Evolutionary conservation across 768 basidiomycete species (phyloP).

Genomic region (Leucocoprinus sp.): DNA sequence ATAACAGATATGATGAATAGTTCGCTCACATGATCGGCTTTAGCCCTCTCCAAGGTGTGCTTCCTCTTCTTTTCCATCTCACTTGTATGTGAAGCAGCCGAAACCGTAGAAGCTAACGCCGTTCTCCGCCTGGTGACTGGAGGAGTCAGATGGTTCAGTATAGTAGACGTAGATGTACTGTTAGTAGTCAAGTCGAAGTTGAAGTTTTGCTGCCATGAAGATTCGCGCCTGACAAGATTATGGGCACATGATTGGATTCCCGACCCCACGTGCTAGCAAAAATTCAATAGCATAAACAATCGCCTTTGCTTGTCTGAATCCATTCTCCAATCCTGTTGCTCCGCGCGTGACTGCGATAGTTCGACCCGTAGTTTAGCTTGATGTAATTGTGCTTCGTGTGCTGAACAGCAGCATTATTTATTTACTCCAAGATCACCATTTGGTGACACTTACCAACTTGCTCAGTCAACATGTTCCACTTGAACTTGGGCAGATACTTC

Average conservation of each 20-base stretch:
- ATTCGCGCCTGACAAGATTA: conserved; percentile 4
- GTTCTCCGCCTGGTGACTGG: not conserved
- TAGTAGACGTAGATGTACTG: not conserved
- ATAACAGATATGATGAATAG: not conserved
- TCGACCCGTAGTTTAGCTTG: conserved; percentile 86
- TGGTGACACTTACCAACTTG: conserved; percentile 74
- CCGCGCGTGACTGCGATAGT: conserved; percentile 75
- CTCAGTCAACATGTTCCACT: conserved; percentile 98
- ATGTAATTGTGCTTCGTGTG: conserved; percentile 88
- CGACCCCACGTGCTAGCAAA: conserved; percentile 4
- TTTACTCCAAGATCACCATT: not conserved
- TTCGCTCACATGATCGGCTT: conserved; percentile 45
- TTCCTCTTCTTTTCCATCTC: conserved; percentile 39
- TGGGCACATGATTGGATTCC: conserved; percentile 1
- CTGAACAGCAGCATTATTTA: conserved; percentile 32
- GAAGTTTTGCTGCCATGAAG: conserved; percentile 9
- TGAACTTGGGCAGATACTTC: conserved; percentile 97
- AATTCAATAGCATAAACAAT: too few relatives aligned
- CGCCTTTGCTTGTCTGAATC: too few relatives aligned
- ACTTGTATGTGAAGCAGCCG: conserved; percentile 21
- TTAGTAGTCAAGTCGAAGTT: conserved; percentile 1
- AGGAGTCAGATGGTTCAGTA: not conserved
- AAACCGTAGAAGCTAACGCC: conserved; percentile 29
- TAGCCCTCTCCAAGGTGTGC: conserved; percentile 46
- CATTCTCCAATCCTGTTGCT: conserved; percentile 93